Conservation (phyloP, 805 yeast species). For the Saccharomycodes ludwigii region DNA sequence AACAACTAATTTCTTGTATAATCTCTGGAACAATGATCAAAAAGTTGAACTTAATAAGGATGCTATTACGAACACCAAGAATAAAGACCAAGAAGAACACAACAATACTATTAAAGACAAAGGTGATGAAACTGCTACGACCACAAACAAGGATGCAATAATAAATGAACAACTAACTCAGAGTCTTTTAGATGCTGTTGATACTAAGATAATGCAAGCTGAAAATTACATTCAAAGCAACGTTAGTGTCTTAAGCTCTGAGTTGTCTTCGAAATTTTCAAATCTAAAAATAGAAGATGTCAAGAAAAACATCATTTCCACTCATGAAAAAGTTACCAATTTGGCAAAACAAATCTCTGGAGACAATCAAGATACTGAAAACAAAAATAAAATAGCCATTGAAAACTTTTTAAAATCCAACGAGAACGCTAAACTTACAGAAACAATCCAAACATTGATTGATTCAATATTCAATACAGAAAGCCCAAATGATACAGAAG, state of each 20-base stretch:
- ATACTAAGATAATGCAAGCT: conserved; percentile 10
- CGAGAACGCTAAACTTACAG: too few relatives aligned
- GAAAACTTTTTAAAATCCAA: too few relatives aligned
- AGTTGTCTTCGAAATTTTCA: too few relatives aligned
- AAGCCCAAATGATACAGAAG: conserved; percentile 32
- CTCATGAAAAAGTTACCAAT: conserved; percentile 35
- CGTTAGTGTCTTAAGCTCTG: too few relatives aligned
- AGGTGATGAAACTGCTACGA: too few relatives aligned
- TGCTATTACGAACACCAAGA: not conserved
- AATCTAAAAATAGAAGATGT: too few relatives aligned
- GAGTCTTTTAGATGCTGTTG: not conserved
- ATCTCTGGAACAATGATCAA: conserved; percentile 1
- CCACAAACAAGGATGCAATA: not conserved
- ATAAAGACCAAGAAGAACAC: not conserved
- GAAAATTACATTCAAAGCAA: conserved; percentile 4
- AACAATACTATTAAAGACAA: too few relatives aligned
- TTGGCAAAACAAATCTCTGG: conserved; percentile 44
- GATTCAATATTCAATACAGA: too few relatives aligned
- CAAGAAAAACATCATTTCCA: too few relatives aligned
- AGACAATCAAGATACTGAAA: conserved; percentile 48
- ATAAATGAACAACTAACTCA: not conserved
- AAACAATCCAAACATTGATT: too few relatives aligned
- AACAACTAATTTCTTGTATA: conserved; percentile 9
- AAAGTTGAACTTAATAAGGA: not conserved
- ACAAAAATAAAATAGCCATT: conserved; percentile 55